Evolutionary conservation across 306 rosid species (phyloP), one percentile per base, ranked within the genome.

Genomic region (Datisca glomerata): DNA sequence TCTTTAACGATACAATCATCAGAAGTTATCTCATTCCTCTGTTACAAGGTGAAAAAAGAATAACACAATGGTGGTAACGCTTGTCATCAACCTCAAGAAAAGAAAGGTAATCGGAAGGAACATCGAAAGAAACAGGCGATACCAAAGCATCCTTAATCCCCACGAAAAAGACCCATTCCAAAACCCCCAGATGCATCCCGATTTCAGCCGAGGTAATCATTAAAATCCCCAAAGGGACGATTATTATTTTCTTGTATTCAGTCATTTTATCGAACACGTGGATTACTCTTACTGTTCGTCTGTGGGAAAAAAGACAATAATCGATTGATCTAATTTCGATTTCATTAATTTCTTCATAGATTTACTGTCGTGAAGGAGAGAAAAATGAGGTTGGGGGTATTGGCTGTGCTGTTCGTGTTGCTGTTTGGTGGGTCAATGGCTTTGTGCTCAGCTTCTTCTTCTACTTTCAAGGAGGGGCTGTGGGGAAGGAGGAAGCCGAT

Each of bases 381-480:
- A 43, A 35, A 11, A 25, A 8, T 20, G 43, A 38, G 11, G 20
- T 7, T 21, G 71, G 41, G 39, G 28, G 6, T 75, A 25, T 35
- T 40, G 42, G 43, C 63, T 49, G 27, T 70, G 64, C 49, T 64
- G 43, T 60, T 53, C 50, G 21, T 63, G 48, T 23, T 51, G 71
- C 41, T 43, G 22, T 56, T 57, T 49, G 45, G 51, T 24, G 59
- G 34, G 51, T 45, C 24, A 34, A 16, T 58, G 24, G 36, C 52
- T 18, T 13, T 21, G 45, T 76, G 79, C 20, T 79, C 85, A 24
- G 79, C 92, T 69, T 71, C 83, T 59, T 78, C 70, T 21, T 67
- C 45, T 28, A 63, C 49, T 45, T 60, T 41, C 45, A 63, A 61
- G 24, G 60, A 3, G 24, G 34, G 51, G 47, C 57, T 20, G 29